A percentile compares a stretch with the other conserved stretches of the same genome.
Evolutionary conservation across 1,139 yeast genomes (phyloP).

Genomic region (Diutina rugosa): DNA sequence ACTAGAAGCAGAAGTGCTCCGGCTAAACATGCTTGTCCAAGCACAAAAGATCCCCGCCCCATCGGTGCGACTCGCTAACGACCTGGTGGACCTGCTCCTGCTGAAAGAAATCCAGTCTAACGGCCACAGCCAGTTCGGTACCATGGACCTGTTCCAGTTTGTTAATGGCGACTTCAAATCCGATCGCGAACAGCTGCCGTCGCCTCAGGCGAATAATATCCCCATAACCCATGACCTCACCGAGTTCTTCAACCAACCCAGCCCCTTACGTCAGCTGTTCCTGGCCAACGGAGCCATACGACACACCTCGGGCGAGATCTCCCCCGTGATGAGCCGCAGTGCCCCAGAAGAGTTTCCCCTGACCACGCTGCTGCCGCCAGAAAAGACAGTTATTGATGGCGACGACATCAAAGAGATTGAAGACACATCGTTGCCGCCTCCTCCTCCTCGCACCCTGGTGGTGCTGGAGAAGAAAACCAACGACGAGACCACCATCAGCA

Average conservation of each 20-base stretch:
- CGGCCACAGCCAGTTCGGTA: neutral
- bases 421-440: neutral
- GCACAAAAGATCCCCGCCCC: neutral
- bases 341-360: neutral
- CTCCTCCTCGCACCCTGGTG: neutral
- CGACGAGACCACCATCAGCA: neutral
- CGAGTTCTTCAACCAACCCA: neutral
- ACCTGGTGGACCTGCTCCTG: neutral
- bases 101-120: neutral
- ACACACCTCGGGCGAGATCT: neutral
- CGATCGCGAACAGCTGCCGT: neutral
- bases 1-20: slow-evolving; percentile 4
- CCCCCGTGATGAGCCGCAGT: neutral
- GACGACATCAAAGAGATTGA: neutral
- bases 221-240: neutral
- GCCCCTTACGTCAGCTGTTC: neutral
- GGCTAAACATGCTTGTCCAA: neutral
- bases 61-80: neutral
- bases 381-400: neutral
- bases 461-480: neutral
- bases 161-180: neutral
- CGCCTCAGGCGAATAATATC: neutral
- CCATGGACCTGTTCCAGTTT: neutral
- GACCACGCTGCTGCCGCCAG: neutral
- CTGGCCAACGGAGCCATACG: neutral